Base-by-base conservation (phyloP, 352 stramenopile species). In the Blastocystis sp. region DNA sequence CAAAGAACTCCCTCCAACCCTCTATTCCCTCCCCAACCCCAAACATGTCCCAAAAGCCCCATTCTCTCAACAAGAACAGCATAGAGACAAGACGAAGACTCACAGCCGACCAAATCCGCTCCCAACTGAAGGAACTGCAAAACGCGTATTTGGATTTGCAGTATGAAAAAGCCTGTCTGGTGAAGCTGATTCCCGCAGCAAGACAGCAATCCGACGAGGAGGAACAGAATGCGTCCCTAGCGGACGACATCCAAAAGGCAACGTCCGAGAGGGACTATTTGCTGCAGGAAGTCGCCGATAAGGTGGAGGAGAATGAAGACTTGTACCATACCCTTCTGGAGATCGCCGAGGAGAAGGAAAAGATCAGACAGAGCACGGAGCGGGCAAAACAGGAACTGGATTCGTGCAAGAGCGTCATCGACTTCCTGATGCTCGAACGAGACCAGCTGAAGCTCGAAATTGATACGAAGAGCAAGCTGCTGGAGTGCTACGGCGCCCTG, bases 241-340 rank as follows among this genome's bases (percentile, higher is more conserved):
- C 9, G 45, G 45, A 55, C 16, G 45, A n/a, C n/a, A n/a, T 55
- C 6, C 6, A 55, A 16, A 55, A 55, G 45, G 16, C 16, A 16
- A 55, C 45, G 45, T 16, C 16, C 6, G 45, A 55, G 45, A 6
- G 45, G 6, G 45, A 55, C 45, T 55, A 55, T 55, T 50, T 74
- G 31, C 24, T 74, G 63, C 19, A 41, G 9, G 63, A 74, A 24
- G 16, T 74, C 9, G 29, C 63, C 3, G 3, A 26, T 50, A 26
- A 26, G 63, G 24, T 45, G 35, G 63, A 74, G 16, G 63, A 74
- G 29, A 74, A 74, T 31, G 63, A 74, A 31, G 63, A 74, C n/a
- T 9, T 74, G 63, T 74, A 26, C 24, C 10, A 74, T 12, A 74
- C 63, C n/a, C 13, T 74, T 4, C 29, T 50, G 31, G 63, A 74